Evolutionary conservation across 345 rosid genomes (phyloP).

Genomic region (Litchi chinensis): DNA sequence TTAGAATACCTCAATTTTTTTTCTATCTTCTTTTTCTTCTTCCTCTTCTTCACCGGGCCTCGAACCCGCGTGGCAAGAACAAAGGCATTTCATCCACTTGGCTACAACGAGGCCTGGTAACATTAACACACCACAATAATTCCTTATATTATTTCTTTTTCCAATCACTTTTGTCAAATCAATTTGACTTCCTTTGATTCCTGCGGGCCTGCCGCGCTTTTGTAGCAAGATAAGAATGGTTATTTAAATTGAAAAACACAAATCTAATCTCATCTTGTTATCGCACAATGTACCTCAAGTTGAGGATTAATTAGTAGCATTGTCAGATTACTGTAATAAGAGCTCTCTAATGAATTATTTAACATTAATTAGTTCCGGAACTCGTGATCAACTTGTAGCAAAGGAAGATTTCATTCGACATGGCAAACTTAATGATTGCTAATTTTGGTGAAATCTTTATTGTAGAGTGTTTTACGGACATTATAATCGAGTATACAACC

Average conservation of each 20-base stretch:
- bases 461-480: neutral
- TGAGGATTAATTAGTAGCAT: neutral
- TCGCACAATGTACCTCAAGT: neutral
- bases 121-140: no score
- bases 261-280: no score
- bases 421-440: neutral
- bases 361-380: neutral
- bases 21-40: neutral
- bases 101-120: neutral
- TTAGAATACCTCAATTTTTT: neutral
- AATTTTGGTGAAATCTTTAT: neutral
- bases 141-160: neutral
- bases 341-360: neutral
- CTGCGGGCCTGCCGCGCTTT: neutral
- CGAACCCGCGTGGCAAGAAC: neutral
- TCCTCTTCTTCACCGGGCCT: neutral
- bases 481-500: neutral
- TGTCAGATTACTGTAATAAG: neutral
- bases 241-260: neutral
- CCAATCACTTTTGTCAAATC: neutral
- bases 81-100: neutral
- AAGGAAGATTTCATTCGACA: neutral
- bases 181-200: neutral
- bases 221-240: neutral
- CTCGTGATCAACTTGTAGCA: neutral